Evolutionary conservation across 2,329 filamentous ascomycete genomes (phyloP).

Genomic region (Myriosclerotinia curreyana): DNA sequence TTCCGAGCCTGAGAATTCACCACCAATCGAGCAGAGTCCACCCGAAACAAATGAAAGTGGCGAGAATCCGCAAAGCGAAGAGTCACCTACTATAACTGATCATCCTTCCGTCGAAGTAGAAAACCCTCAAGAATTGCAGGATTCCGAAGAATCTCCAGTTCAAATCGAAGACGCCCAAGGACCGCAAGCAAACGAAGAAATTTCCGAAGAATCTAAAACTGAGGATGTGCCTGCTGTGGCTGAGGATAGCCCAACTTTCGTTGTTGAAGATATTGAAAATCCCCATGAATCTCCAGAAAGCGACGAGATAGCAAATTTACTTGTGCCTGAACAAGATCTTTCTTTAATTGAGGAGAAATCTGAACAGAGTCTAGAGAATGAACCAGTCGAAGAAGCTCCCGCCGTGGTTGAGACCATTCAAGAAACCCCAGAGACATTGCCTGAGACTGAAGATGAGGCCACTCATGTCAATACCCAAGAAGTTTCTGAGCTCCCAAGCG

Average conservation of each 20-base stretch:
- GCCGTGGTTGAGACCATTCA: neutral
- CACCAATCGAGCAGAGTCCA: neutral
- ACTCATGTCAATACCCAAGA: conserved; percentile 2
- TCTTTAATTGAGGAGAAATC: too few species aligned
- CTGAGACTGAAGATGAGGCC: neutral
- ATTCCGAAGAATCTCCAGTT: neutral
- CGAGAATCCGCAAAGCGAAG: neutral
- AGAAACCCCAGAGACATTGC: neutral
- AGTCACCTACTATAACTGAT: neutral
- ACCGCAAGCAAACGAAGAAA: neutral
- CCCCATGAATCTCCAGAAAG: neutral
- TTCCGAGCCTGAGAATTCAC: neutral
- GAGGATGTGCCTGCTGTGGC: neutral
- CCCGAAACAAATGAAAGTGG: neutral
- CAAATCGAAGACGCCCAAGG: neutral
- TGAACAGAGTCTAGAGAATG: neutral
- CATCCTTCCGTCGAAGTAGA: neutral
- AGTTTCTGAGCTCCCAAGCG: neutral
- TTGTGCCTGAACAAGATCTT: conserved; percentile 12
- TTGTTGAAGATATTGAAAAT: neutral
- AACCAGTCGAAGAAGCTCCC: neutral
- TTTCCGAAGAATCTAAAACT: neutral
- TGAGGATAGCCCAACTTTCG: neutral
- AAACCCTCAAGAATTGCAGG: neutral
- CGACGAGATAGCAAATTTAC: conserved; percentile 12